Conservation (phyloP, 768 basidiomycete genomes). For the Rhodotorula graminis region DNA sequence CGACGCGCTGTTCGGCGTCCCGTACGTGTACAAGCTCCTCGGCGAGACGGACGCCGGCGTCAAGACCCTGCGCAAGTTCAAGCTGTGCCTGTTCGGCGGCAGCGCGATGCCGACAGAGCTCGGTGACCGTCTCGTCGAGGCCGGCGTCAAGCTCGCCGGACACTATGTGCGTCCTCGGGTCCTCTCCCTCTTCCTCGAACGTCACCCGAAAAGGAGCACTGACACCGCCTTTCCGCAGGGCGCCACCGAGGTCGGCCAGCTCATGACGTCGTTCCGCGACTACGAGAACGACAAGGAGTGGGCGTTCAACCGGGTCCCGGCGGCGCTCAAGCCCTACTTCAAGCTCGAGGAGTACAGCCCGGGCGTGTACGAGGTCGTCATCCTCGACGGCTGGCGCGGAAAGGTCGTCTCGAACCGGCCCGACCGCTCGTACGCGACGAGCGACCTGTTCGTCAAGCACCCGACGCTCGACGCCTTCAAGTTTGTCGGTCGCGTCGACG, state of each 20-base stretch:
- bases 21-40: conserved; percentile 52
- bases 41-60: conserved; percentile 54
- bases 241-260: conserved; percentile 30
- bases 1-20: conserved; percentile 45
- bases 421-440: conserved; percentile 58
- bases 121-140: conserved; percentile 53
- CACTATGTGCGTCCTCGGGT: conserved; percentile 48
- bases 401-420: conserved; percentile 54
- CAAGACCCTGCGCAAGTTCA: conserved; percentile 50
- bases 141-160: conserved; percentile 55
- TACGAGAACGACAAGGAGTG: conserved; percentile 56
- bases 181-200: too few species aligned
- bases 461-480: conserved; percentile 51
- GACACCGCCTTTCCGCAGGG: background rate
- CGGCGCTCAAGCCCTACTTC: conserved; percentile 47
- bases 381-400: conserved; percentile 55
- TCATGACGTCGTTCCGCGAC: conserved; percentile 55
- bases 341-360: conserved; percentile 52
- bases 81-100: conserved; percentile 56
- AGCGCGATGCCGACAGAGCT: conserved; percentile 57
- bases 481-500: conserved; percentile 57
- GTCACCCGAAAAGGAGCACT: too few species aligned
- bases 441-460: conserved; percentile 56
- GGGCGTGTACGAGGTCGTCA: conserved; percentile 53
- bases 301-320: conserved; percentile 54